Base-by-base conservation (phyloP, 2,329 filamentous ascomycete species). In the Ilyonectria mors-panacis region DNA sequence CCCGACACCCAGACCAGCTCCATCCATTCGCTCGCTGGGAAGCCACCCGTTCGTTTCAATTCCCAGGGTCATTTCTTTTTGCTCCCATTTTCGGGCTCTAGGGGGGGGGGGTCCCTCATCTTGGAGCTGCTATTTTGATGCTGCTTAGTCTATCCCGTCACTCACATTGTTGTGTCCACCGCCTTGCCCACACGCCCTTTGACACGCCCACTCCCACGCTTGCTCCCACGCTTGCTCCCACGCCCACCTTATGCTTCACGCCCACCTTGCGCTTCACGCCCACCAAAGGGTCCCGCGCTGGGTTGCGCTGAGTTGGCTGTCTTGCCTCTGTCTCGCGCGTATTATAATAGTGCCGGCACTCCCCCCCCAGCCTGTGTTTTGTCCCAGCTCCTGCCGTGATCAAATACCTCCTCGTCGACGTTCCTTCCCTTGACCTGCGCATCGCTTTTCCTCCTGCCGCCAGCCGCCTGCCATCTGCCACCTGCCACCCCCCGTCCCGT, bases 381-480 rank as follows among this genome's bases (percentile, higher is more conserved):
- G 65, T 68, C 72, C 71, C 72, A 77, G 75, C 74, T 70, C 73
- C 74, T 77, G 68, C 62, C 69, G 75, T 73, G 76, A 71, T 70
- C 72, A 73, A 70, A 72, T 71, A 71, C 73, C 70, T 59, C 66
- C 61, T 33, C 42, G 50, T 54, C 57, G 51, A 60, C 47, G 35
- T 63, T 51, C 35, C 65, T 68, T 66, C 50, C 57, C 50, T 63
- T 65, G 42, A 60, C 51, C 63, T 64, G 19, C 47, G 68, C 65
- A 69, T 68, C 71, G 59, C 37, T 39, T 63, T 57, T 63, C 47
- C 64, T 56, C 33, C 58, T 67, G 44, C 57, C 30, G 47, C 60
- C 61, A 60, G 39, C 54, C 59, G 47, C 57, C 50, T 65, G 66
- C 61, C 66, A 54, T 58, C 64, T 66, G 65, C 68, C 61, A 70